phyloP scores from a whole-genome alignment of 108 stramenopile genomes.

The Chaetoceros muelleri region DNA sequence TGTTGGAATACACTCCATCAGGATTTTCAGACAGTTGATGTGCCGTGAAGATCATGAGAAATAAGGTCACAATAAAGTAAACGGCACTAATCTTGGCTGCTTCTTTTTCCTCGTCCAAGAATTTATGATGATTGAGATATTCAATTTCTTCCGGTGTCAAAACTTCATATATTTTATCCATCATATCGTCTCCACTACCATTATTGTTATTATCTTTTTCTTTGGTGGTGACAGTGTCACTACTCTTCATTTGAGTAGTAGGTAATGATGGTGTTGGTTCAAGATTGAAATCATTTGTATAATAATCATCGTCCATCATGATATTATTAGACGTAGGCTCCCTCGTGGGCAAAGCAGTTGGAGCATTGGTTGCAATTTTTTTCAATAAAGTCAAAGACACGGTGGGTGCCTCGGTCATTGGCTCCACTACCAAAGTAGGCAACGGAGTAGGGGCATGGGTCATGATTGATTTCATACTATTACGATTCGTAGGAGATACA shows the following conservation, averaged over 20 bases:
- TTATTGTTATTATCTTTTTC: not conserved
- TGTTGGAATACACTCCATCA: slow-evolving; percentile 68
- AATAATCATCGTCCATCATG: not conserved
- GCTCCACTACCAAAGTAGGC: too few species aligned
- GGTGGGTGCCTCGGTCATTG: too few species aligned
- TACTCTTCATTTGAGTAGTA: too few species aligned
- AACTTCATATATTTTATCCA: not conserved
- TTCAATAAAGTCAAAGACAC: not conserved
- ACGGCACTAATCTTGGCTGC: slow-evolving; percentile 49
- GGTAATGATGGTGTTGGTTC: not conserved
- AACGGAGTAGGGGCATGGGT: too few species aligned
- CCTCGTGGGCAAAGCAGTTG: too few species aligned
- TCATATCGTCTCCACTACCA: not conserved
- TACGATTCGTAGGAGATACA: too few species aligned
- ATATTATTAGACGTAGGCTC: too few species aligned
- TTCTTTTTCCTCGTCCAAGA: slow-evolving; percentile 46
- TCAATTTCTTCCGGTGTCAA: slow-evolving; percentile 7
- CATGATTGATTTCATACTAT: slow-evolving; percentile 4
- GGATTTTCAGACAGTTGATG: slow-evolving; percentile 82
- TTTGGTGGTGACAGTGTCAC: too few species aligned
- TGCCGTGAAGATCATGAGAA: slow-evolving; percentile 58
- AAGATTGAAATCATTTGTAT: not conserved
- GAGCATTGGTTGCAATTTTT: too few species aligned
- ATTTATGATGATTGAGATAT: slow-evolving; percentile 8
- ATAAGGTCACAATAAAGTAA: slow-evolving; percentile 40